These are phyloP conservation scores for Ophiostoma ulmi DNA, from an alignment of 2,329 filamentous ascomycete species.

Conservation along the genomic window DNA sequence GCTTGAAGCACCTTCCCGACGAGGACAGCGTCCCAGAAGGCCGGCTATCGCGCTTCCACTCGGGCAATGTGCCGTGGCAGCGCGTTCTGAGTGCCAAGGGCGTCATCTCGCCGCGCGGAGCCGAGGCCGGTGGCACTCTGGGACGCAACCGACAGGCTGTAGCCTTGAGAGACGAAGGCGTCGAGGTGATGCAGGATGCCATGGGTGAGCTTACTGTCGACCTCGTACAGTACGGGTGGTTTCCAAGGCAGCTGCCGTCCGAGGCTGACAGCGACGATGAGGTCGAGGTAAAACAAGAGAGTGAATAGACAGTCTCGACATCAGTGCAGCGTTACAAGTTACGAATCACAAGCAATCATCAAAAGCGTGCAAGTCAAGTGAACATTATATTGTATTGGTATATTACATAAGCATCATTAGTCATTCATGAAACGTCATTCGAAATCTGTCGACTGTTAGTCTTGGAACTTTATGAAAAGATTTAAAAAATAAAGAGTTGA, in stretches of 20 bases:
- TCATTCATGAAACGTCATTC: neutral
- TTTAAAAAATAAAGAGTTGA: conserved; percentile 22
- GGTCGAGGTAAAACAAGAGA: neutral
- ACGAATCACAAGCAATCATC: neutral
- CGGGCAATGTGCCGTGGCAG: conserved; percentile 86
- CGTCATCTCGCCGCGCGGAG: conserved; percentile 66
- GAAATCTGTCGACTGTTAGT: conserved; percentile 17
- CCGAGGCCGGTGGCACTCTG: conserved; percentile 16
- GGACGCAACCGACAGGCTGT: conserved; percentile 44
- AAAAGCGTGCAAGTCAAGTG: neutral
- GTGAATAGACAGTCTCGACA: neutral
- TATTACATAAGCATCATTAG: neutral
- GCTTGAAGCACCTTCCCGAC: conserved; percentile 70
- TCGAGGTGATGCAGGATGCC: conserved; percentile 45
- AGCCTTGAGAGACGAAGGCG: conserved; percentile 48
- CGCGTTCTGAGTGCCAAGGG: conserved; percentile 85
- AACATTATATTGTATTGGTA: conserved; percentile 15
- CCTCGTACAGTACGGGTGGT: conserved; percentile 52
- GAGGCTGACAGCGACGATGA: conserved; percentile 30
- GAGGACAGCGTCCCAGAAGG: conserved; percentile 40
- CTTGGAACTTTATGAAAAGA: conserved; percentile 9
- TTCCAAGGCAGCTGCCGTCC: conserved; percentile 47
- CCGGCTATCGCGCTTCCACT: conserved; percentile 55
- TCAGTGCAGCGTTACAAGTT: neutral
- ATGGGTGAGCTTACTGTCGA: conserved; percentile 51